Base-by-base conservation (phyloP, 169 alveolate species). In the Babesia caballi region DNA sequence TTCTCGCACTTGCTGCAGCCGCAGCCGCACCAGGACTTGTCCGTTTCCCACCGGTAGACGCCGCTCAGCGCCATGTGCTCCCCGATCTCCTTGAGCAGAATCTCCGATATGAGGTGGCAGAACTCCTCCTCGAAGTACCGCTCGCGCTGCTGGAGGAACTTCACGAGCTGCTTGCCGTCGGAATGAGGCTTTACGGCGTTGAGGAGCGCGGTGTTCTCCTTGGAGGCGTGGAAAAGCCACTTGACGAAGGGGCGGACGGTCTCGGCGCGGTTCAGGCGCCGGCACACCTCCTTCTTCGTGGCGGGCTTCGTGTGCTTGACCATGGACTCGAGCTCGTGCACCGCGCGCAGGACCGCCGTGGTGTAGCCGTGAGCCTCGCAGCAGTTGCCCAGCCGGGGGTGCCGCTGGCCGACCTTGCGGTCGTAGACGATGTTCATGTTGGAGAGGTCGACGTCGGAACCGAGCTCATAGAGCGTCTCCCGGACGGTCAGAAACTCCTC, bases 111-210 rank as follows among this genome's bases (percentile, higher is more conserved):
- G 32, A 78, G 57, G 40, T 68, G 65, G 47, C 86, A 52, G 52
- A 78, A 78, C 75, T 78, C 86, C 63, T 78, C 86, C 51, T 78
- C 86, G 58, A 78, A 78, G 32, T 50, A 49, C 15, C 82, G 52
- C 59, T 78, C 86, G 33, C 86, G 71, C 52, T 57, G 60, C 58
- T 78, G 86, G 40, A 78, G 53, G 60, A 78, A 78, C 63, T 59
- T 51, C 11, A 78, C 82, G 36, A 78, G 53, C 65, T 49, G 3
- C 66, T 66, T 78, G 40, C 86, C 86, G 33, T 78, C 82, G 17
- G 74, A 46, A 3, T 56, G 66, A 5, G 72, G 75, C 59, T 44
- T 68, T 3, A 78, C 36, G 15, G 56, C 75, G 67, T 78, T 69
- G 35, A 78, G 59, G 56, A 78, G 15, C 4, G 73, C 51, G n/a